Percentiles rank a stretch among this genome's conserved stretches.
Evolutionary conservation across 164 flowering plant genomes (phyloP).

Genomic region (Vitis rupestris): DNA sequence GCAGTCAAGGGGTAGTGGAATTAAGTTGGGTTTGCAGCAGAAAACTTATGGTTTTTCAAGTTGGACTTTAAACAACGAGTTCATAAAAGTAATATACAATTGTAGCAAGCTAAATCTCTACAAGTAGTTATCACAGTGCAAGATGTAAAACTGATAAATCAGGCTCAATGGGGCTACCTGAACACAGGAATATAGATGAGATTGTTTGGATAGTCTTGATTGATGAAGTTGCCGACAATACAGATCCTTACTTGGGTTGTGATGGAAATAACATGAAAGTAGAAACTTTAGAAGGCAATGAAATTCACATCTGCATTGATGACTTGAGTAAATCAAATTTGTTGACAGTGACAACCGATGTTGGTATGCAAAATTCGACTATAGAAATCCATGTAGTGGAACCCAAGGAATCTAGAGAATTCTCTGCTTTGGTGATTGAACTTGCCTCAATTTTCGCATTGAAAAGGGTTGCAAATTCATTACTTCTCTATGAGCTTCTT

Average conservation of each 20-base stretch:
- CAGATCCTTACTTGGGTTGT: no score
- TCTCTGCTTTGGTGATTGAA: constrained; percentile 58
- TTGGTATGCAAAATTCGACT: constrained; percentile 50
- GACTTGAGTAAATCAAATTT: constrained; percentile 56
- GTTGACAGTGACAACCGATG: constrained; percentile 42
- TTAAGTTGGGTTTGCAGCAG: no score
- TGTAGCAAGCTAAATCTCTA: no score
- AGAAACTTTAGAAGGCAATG: constrained; percentile 75
- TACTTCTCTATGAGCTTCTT: constrained; percentile 82
- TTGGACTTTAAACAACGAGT: no score
- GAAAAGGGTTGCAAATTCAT: constrained; percentile 82
- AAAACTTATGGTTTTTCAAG: no score
- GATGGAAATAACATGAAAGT: constrained; percentile 22
- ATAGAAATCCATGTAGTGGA: constrained; percentile 82
- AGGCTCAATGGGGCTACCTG: no score
- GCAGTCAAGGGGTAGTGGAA: constrained; percentile 1
- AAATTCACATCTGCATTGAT: constrained; percentile 71
- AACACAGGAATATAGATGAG: no score
- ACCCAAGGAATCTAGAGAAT: constrained; percentile 69
- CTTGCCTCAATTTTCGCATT: constrained; percentile 93
- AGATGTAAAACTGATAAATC: no score
- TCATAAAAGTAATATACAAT: no score
- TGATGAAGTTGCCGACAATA: no score
- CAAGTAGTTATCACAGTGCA: no score
- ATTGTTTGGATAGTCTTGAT: no score